phyloP scores from a whole-genome alignment of 2,329 filamentous ascomycete species.

The Nigrospora osmanthi region DNA sequence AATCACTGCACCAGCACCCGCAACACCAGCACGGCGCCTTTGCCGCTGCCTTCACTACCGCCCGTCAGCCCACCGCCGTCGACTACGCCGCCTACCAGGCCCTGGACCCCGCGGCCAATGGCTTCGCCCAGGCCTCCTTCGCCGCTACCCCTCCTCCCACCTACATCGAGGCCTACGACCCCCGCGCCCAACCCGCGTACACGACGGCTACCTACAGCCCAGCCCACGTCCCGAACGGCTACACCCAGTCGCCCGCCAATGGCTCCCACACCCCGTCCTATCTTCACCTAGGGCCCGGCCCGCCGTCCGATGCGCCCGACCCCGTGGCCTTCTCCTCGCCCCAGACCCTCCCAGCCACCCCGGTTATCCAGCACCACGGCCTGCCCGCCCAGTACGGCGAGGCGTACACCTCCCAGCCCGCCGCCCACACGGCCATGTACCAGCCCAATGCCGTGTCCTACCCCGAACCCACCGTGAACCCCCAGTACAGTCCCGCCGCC shows the following conservation, averaged over 20 bases:
- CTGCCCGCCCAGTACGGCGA: conserved; percentile 19
- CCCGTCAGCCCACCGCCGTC: conserved; percentile 2
- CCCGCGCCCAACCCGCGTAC: conserved; percentile 15
- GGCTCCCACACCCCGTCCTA: neutral
- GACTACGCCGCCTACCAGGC: conserved; percentile 6
- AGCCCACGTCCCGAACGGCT: neutral
- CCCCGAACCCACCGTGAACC: conserved; percentile 16
- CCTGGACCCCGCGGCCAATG: conserved; percentile 12
- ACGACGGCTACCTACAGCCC: neutral
- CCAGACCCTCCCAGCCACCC: conserved; percentile 12
- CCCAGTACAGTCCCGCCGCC: conserved; percentile 20
- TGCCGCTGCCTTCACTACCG: neutral
- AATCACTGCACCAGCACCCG: neutral
- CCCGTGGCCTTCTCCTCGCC: conserved; percentile 15
- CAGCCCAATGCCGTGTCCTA: conserved; percentile 17
- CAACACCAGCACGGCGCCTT: conserved; percentile 1
- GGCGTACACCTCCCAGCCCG: conserved; percentile 17
- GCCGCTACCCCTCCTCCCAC: conserved; percentile 15
- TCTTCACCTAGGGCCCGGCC: neutral
- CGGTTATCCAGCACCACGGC: conserved; percentile 11
- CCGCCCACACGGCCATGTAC: conserved; percentile 16
- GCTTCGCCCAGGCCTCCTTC: conserved; percentile 14
- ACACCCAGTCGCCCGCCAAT: conserved; percentile 5
- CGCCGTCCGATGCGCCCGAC: conserved; percentile 15
- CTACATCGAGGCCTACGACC: conserved; percentile 14